Percentiles rank a stretch among this genome's conserved stretches.
These are phyloP conservation scores for Circinella minor DNA, from an alignment of 371 early-diverging fungal species.

Conservation along the genomic window DNA sequence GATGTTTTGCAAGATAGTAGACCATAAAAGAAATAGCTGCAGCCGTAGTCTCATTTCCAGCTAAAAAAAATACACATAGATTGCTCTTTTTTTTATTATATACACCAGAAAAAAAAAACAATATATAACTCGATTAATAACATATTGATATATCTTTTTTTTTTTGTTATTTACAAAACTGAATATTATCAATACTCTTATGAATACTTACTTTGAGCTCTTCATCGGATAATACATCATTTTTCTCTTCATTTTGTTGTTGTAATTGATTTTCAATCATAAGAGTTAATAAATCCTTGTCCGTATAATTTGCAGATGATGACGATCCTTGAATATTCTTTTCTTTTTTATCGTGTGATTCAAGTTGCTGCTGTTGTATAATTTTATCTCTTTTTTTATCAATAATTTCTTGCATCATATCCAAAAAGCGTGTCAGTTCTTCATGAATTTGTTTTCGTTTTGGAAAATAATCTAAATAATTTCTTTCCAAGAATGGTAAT, in stretches of 20 bases:
- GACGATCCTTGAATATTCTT: too few relatives aligned
- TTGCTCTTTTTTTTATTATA: slow-evolving; percentile 23
- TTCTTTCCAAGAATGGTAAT: slow-evolving; percentile 49
- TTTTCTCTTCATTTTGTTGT: slow-evolving; percentile 9
- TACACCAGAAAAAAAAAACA: too few relatives aligned
- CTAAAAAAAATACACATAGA: slow-evolving; percentile 25
- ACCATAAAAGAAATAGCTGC: slow-evolving; percentile 29
- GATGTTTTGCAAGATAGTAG: slow-evolving; percentile 35
- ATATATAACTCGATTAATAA: too few relatives aligned
- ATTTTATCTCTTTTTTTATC: slow-evolving; percentile 27
- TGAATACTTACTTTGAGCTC: slow-evolving; percentile 14
- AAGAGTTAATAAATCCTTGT: too few relatives aligned
- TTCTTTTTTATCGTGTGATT: slow-evolving; percentile 33
- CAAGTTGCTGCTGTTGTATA: slow-evolving; percentile 13
- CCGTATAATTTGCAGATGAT: slow-evolving; percentile 37
- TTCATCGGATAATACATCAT: slow-evolving; percentile 17
- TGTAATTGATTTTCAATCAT: too few relatives aligned
- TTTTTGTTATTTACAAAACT: too few relatives aligned
- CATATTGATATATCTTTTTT: too few relatives aligned
- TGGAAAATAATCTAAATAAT: slow-evolving; percentile 25
- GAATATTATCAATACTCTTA: too few relatives aligned
- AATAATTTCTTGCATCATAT: slow-evolving; percentile 40
- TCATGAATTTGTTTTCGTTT: slow-evolving; percentile 34
- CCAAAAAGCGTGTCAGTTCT: slow-evolving; percentile 23
- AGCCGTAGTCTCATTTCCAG: slow-evolving; percentile 41